Evolutionary conservation across 441 rosid species (phyloP), one percentile per base, ranked within the genome.

Genomic region (Erodium moschatum): DNA sequence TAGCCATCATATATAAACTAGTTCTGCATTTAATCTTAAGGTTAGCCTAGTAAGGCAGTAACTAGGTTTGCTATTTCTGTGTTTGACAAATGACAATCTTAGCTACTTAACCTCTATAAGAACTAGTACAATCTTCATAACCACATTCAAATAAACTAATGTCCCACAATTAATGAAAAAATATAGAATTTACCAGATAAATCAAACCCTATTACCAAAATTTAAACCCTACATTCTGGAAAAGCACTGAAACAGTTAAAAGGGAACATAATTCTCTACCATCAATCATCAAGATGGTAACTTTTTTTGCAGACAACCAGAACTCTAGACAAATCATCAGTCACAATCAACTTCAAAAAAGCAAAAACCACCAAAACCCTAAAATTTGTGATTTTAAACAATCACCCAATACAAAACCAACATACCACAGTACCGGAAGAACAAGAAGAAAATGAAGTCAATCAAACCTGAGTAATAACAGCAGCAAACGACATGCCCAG

Each of bases 401-500:
- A 56, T 66, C 33, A 56, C 60, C 40, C 42, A 69, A 60, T 9
- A 16, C 19, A 67, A 56, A 1, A 69, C 21, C 69, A 60, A 0
- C 5, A 15, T 7, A 38, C 12, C 2, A 29, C 65, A 10, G 13
- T 13, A 24, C 18, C 24, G 18, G 6, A 44, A 2, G 4, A 44
- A n/a, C n/a, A 61, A 21, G 15, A 27, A 79, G 78, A 66, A 69
- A 61, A 54, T 13, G 6, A 77, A 77, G 12, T 78, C 76, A 68
- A 77, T 20, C 79, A 31, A 82, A 94, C 99, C 99, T 87, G 83
- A 62, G 89, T 85, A 65, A 91, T 83, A 70, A 91, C 86, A 38
- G 89, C 97, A 0, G 97, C 99, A 69, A 95, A 81, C 8, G 97
- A 92, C 95, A 92, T 89, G 52, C 99, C 99, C 2, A 95, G 88